These are phyloP conservation scores for Stereocaulon alpinum DNA, from an alignment of 495 filamentous ascomycete species.

Conservation along the genomic window DNA sequence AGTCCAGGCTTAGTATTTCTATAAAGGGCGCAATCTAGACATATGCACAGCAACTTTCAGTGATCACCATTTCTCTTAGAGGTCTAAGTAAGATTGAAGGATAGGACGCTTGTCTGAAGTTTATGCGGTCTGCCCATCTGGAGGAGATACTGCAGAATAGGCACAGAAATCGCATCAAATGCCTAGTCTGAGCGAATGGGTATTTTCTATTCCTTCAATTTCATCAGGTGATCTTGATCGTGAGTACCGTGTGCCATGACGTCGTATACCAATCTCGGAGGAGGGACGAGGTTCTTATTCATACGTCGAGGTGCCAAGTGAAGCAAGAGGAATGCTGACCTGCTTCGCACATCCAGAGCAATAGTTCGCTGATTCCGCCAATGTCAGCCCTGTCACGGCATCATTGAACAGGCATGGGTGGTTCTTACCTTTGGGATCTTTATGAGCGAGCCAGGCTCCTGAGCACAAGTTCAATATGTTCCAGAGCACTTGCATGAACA, in stretches of 20 bases:
- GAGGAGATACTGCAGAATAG: too few relatives aligned
- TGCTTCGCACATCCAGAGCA: background rate
- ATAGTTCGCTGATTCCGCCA: background rate
- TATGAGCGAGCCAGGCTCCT: slow-evolving; percentile 12
- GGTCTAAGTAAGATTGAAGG: too few relatives aligned
- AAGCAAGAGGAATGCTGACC: background rate
- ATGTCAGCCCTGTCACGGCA: background rate
- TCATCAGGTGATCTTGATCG: background rate
- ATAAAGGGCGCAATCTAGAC: too few relatives aligned
- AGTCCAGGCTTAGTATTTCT: too few relatives aligned
- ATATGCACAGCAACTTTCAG: too few relatives aligned
- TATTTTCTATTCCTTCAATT: background rate
- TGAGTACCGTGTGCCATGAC: background rate
- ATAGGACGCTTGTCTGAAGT: too few relatives aligned
- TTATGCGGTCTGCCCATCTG: too few relatives aligned
- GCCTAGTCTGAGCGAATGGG: background rate
- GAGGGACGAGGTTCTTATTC: background rate
- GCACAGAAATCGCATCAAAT: background rate
- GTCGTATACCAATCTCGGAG: too few relatives aligned
- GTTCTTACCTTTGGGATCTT: slow-evolving; percentile 7
- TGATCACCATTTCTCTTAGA: too few relatives aligned
- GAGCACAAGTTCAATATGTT: slow-evolving; percentile 16
- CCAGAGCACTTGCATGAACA: slow-evolving; percentile 27
- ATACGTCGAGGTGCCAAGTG: background rate
- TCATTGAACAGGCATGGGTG: background rate